A percentile compares a stretch with the other conserved stretches of the same genome.
Conservation (phyloP, 2,329 filamentous ascomycete genomes). For the Colletotrichum liaoningense region DNA sequence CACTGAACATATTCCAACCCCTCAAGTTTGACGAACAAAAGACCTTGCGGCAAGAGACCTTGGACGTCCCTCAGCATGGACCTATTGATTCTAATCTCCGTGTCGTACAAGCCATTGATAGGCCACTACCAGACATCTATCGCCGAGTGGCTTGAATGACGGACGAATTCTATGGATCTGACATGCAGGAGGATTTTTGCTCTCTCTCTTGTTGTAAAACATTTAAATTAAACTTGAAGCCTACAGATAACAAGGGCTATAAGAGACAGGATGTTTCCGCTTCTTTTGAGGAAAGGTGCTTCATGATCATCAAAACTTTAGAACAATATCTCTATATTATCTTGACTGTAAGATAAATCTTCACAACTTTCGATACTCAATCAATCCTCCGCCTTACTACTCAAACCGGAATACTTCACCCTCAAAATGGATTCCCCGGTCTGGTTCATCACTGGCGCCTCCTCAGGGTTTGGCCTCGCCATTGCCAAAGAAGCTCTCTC, state of each 20-base stretch:
- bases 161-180: neutral
- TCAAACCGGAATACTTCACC: neutral
- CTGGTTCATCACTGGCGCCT: constrained; percentile 66
- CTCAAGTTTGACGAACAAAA: neutral
- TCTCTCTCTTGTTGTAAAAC: no score
- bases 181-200: neutral
- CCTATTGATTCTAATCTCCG: neutral
- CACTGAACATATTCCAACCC: neutral
- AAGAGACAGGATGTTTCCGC: neutral
- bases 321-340: no score
- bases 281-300: neutral
- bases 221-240: no score
- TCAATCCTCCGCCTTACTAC: neutral
- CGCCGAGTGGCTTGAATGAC: neutral
- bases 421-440: constrained; percentile 44
- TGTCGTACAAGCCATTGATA: no score
- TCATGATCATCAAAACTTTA: neutral
- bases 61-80: neutral
- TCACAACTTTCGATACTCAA: neutral
- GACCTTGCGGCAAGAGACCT: neutral
- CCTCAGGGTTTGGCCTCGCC: constrained; percentile 61
- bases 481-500: constrained; percentile 57
- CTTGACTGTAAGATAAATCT: no score
- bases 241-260: neutral
- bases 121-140: neutral